Percentiles rank a stretch among this genome's conserved stretches.
Conservation (phyloP, 2,329 filamentous ascomycete genomes). For the Alternaria angustiovoidea region DNA sequence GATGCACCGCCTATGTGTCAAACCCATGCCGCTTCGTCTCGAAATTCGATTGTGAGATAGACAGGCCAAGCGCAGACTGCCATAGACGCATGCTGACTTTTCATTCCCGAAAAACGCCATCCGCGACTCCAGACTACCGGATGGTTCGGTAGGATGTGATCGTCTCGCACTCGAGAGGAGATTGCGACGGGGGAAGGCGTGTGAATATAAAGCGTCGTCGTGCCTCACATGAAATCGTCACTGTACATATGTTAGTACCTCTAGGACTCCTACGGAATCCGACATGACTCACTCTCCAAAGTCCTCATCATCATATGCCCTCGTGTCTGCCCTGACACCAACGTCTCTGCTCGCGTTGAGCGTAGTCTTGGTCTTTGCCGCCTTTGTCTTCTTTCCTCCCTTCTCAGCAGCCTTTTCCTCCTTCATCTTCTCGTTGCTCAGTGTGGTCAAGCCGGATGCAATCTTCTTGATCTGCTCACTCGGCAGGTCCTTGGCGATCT, state of each 20-base stretch:
- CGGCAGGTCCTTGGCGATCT: slow-evolving; percentile 83
- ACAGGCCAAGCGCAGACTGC: not conserved
- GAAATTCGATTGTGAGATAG: not conserved
- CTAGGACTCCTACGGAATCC: not conserved
- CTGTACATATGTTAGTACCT: slow-evolving; percentile 36
- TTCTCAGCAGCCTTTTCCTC: slow-evolving; percentile 96
- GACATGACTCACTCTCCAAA: slow-evolving; percentile 81
- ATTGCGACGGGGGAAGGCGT: not conserved
- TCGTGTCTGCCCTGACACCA: slow-evolving; percentile 70
- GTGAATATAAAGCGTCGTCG: not conserved
- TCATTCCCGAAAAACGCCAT: not conserved
- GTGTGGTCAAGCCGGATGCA: slow-evolving; percentile 82
- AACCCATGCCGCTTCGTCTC: not conserved
- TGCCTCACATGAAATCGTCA: slow-evolving; percentile 52
- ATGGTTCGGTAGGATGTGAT: not conserved
- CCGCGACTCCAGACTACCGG: slow-evolving; percentile 1
- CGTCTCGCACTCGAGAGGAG: not conserved
- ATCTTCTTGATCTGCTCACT: slow-evolving; percentile 98
- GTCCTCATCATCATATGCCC: slow-evolving; percentile 81
- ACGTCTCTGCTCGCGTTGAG: slow-evolving; percentile 72
- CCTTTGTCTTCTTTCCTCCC: slow-evolving; percentile 95
- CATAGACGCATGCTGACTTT: not conserved
- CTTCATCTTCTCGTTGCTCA: slow-evolving; percentile 98
- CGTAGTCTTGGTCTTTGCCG: slow-evolving; percentile 91
- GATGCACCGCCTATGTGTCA: not conserved